Evolutionary conservation across 2,329 filamentous ascomycete species (phyloP), one percentile per base, ranked within the genome.

Genomic region (Blumeriella jaapii): DNA sequence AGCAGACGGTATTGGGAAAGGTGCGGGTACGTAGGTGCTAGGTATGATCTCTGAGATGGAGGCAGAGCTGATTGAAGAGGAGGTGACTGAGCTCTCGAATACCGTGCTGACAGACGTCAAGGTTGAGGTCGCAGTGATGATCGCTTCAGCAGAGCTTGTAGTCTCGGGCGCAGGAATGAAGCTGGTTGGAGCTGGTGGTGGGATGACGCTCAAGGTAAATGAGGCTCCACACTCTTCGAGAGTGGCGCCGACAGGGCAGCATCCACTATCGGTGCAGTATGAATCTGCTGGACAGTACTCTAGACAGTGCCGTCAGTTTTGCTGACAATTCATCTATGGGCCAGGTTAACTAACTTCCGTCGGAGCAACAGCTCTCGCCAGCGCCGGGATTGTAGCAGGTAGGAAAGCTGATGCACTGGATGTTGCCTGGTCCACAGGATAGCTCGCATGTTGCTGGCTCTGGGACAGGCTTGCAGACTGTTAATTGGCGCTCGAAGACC

Each of bases 311-410:
- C 9, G 6, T 35, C 20, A 29, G 19, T 22, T 22, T 6, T 4
- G 25, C 8, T 13, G 5, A 13, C n/a, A 12, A 9, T 6, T 12
- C 2, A 23, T 4, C 12, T 7, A 13, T 29, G 16, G 16, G 25
- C 6, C 10, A 7, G 9, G 7, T 9, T 1, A 8, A 27, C 31
- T 20, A 11, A 35, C 33, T 35, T 29, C 33, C 33, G 19, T 35
- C 23, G 6, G 33, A 35, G 11, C 33, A 35, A 26, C 33, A 29
- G 18, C 25, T 35, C 18, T 35, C 33, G 12, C 33, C 33, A 8
- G 25, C 33, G 11, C 33, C 24, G 11, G 33, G 33, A 19, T 35
- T 35, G 13, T 35, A 35, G 18, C 33, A 35, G 7, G 25, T 29
- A 15, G 33, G 33, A 14, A 35, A 35, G 8, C 26, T 23, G 26